phyloP scores from a whole-genome alignment of 2,329 filamentous ascomycete species.

The Phialemonium atrogriseum region DNA sequence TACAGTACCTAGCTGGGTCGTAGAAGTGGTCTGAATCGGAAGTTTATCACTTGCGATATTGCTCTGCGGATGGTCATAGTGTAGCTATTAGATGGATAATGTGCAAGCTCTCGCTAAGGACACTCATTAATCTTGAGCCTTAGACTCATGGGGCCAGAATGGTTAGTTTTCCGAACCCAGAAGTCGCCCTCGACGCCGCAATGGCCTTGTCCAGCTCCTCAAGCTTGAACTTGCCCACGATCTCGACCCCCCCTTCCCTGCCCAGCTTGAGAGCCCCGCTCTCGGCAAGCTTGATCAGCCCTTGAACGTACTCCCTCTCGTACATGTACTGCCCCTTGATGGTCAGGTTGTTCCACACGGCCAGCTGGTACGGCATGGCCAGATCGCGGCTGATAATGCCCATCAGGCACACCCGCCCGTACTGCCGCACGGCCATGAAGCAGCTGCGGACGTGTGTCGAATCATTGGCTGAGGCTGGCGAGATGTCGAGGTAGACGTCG shows the following conservation, averaged over 20 bases:
- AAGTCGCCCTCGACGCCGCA: too few relatives aligned
- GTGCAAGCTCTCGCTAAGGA: too few relatives aligned
- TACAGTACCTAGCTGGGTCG: too few relatives aligned
- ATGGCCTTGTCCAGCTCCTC: slow-evolving; percentile 36
- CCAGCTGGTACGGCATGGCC: slow-evolving; percentile 16
- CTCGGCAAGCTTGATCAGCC: slow-evolving; percentile 34
- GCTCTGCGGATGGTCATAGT: too few relatives aligned
- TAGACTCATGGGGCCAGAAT: too few relatives aligned
- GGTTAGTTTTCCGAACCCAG: too few relatives aligned
- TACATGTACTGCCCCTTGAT: slow-evolving; percentile 38
- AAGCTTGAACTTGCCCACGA: slow-evolving; percentile 14
- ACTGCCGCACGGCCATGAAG: slow-evolving; percentile 23
- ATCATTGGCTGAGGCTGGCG: slow-evolving; percentile 27
- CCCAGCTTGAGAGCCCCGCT: slow-evolving; percentile 24
- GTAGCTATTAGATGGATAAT: too few relatives aligned
- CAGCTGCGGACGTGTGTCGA: slow-evolving; percentile 31
- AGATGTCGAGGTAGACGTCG: slow-evolving; percentile 38
- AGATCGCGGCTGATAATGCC: slow-evolving; percentile 18
- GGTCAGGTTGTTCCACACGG: slow-evolving; percentile 24
- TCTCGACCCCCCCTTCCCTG: slow-evolving; percentile 14
- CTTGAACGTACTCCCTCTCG: slow-evolving; percentile 25
- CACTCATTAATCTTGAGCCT: too few relatives aligned
- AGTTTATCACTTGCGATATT: too few relatives aligned
- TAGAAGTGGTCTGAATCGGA: too few relatives aligned
- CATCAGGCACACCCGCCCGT: slow-evolving; percentile 26